phyloP scores from a whole-genome alignment of 768 basidiomycete genomes.

The Trametes villosa region DNA sequence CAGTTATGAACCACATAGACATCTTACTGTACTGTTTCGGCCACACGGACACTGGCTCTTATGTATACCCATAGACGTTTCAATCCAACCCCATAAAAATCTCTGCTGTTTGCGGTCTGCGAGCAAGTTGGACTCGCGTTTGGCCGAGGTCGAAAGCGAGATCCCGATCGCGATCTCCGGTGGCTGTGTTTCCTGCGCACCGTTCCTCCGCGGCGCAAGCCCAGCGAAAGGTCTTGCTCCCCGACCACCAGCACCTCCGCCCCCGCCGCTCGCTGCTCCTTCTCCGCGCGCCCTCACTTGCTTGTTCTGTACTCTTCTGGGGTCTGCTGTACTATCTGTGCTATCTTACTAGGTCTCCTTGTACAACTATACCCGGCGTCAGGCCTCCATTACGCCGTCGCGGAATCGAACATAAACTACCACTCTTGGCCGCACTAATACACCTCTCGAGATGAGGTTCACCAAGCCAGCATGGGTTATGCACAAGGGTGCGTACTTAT shows the following conservation, averaged over 20 bases:
- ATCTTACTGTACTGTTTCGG: not conserved
- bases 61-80: not conserved
- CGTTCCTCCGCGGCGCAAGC: not conserved
- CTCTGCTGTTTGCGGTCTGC: too few species aligned
- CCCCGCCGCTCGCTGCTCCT: not conserved
- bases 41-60: not conserved
- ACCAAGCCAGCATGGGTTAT: slow-evolving; percentile 89
- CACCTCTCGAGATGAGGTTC: slow-evolving; percentile 68
- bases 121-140: not conserved
- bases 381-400: not conserved
- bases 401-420: not conserved
- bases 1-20: not conserved
- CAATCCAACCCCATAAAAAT: too few species aligned
- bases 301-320: not conserved
- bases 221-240: not conserved
- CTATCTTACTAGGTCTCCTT: not conserved
- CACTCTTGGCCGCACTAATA: not conserved
- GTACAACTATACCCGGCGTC: not conserved
- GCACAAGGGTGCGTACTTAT: slow-evolving; percentile 60
- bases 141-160: too few species aligned
- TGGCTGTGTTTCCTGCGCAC: not conserved
- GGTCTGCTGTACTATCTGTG: not conserved
- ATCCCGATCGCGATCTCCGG: not conserved
- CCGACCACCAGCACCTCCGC: not conserved
- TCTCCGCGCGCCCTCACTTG: not conserved